These are phyloP conservation scores for Drechslerella coelobrocha DNA, from an alignment of 2,329 filamentous ascomycete genomes.

Conservation along the genomic window DNA sequence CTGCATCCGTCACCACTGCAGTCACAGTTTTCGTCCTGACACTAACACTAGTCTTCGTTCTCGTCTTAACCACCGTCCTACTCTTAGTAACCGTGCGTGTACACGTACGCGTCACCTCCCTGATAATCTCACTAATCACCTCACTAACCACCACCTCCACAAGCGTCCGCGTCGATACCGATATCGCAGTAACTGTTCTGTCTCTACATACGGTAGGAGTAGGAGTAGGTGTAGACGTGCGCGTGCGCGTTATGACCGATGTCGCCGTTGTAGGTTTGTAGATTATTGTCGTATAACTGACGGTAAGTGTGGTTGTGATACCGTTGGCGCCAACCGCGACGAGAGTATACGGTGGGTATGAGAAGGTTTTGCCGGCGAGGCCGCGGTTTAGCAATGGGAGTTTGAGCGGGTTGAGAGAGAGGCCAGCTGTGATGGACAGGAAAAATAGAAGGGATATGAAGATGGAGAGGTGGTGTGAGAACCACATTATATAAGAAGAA, in stretches of 20 bases:
- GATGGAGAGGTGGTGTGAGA: constrained; percentile 2
- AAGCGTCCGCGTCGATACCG: too few species aligned
- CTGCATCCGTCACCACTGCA: not conserved
- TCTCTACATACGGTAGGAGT: not conserved
- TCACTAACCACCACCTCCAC: not conserved
- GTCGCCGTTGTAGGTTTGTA: not conserved
- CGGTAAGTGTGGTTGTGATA: constrained; percentile 23
- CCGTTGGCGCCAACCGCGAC: constrained; percentile 35
- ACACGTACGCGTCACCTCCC: not conserved
- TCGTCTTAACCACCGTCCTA: constrained; percentile 2
- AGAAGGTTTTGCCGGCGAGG: constrained; percentile 8
- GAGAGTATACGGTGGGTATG: constrained; percentile 38
- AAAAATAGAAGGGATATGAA: constrained; percentile 15
- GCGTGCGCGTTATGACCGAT: constrained; percentile 1
- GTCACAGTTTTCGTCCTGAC: not conserved
- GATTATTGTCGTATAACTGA: constrained; percentile 35
- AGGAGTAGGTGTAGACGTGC: not conserved
- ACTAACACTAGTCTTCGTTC: constrained; percentile 3
- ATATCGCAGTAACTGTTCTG: too few species aligned
- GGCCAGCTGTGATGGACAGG: not conserved
- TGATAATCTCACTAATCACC: too few species aligned
- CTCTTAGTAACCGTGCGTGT: constrained; percentile 11
- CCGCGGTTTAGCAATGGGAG: constrained; percentile 11
- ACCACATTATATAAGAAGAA: constrained; percentile 18
- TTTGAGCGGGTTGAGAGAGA: constrained; percentile 12